phyloP scores from a whole-genome alignment of 225 moss, liverwort and hornwort species.

The Climacium dendroides region DNA sequence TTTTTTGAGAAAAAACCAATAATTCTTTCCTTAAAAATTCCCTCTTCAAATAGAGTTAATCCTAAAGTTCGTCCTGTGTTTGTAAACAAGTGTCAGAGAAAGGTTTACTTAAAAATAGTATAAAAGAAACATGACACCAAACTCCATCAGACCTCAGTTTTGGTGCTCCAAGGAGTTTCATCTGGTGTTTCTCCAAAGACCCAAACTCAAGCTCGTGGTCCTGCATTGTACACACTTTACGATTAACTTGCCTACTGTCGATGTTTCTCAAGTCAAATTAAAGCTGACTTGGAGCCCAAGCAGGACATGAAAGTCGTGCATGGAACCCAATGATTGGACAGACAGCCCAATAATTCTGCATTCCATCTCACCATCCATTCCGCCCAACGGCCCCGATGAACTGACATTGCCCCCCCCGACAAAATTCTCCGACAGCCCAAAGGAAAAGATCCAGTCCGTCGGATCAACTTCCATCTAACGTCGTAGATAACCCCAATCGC shows the following conservation, averaged over 20 bases:
- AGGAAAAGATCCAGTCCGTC: neutral
- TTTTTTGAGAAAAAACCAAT: neutral
- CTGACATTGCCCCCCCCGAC: neutral
- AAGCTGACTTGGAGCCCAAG: neutral
- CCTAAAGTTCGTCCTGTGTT: too few relatives aligned
- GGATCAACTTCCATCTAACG: neutral
- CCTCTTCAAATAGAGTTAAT: too few relatives aligned
- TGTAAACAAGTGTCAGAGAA: too few relatives aligned
- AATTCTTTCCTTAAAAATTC: neutral
- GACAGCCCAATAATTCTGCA: neutral
- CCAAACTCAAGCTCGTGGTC: too few relatives aligned
- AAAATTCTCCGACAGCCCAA: neutral
- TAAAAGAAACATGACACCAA: too few relatives aligned
- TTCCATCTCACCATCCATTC: neutral
- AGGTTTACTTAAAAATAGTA: too few relatives aligned
- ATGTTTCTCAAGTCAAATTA: neutral
- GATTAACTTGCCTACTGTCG: neutral
- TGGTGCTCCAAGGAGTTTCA: too few relatives aligned
- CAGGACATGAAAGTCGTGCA: neutral
- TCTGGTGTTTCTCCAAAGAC: too few relatives aligned
- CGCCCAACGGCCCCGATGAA: neutral
- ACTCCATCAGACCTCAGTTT: too few relatives aligned
- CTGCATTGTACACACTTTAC: too few relatives aligned
- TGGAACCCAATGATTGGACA: neutral
- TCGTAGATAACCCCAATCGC: neutral